phyloP scores from a whole-genome alignment of 1,284 basidiomycete genomes.

The Erythrobasidium hasegawianum region DNA sequence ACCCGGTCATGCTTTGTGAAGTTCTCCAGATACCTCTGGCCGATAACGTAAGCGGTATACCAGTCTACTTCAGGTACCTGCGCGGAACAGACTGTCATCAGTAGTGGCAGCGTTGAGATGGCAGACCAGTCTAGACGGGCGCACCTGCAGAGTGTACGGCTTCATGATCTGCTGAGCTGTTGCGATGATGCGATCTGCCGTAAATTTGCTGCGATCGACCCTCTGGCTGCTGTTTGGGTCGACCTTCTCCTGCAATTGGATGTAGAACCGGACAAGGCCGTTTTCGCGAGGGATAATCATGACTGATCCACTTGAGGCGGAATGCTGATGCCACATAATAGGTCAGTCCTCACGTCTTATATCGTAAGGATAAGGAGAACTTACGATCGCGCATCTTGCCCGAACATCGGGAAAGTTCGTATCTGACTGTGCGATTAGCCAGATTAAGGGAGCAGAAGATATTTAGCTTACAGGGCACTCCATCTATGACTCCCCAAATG shows the following conservation, averaged over 20 bases:
- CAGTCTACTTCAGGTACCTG: conserved; percentile 57
- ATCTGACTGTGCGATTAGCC: not conserved
- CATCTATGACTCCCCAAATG: conserved; percentile 48
- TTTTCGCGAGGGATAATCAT: conserved; percentile 48
- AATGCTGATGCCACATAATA: conserved; percentile 48
- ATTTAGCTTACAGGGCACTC: conserved; percentile 34
- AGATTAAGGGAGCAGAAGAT: conserved; percentile 4
- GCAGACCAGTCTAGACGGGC: conserved; percentile 39
- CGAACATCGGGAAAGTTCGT: conserved; percentile 25
- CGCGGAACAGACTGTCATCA: no score
- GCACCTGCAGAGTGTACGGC: conserved; percentile 62
- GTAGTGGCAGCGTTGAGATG: no score
- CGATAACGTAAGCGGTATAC: conserved; percentile 71
- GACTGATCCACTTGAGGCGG: conserved; percentile 44
- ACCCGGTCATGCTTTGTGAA: conserved; percentile 10
- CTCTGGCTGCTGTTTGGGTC: not conserved
- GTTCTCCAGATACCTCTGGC: conserved; percentile 53
- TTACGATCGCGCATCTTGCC: no score
- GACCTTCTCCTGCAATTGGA: conserved; percentile 34
- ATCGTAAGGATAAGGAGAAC: conserved; percentile 51
- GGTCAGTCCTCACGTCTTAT: conserved; percentile 69
- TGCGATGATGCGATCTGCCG: conserved; percentile 60
- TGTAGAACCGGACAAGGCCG: conserved; percentile 44
- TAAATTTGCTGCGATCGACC: conserved; percentile 45
- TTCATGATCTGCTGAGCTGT: conserved; percentile 61